Evolutionary conservation across 202 grass and related monocot species (phyloP).

Genomic region (Dendrocalamus latiflorus): DNA sequence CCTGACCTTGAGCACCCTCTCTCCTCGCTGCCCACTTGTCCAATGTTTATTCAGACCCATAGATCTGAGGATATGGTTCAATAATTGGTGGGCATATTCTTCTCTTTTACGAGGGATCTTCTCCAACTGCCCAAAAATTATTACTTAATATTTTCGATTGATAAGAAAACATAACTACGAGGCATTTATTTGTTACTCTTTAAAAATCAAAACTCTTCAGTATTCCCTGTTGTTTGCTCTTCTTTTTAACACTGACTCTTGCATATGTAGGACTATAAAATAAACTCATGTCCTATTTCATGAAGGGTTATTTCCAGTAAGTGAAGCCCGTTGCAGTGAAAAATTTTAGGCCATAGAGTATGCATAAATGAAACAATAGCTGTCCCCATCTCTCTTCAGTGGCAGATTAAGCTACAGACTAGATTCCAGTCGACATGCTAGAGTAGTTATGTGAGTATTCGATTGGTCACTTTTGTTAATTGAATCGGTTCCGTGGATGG

Average conservation of each 20-base stretch:
- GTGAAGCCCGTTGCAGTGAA: background rate
- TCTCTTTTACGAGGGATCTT: background rate
- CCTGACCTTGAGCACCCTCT: background rate
- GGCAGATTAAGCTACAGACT: background rate
- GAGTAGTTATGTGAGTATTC: background rate
- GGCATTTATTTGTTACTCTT: background rate
- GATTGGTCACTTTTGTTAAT: background rate
- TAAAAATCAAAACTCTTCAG: background rate
- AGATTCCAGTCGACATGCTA: background rate
- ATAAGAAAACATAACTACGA: background rate
- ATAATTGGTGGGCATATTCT: constrained; percentile 41
- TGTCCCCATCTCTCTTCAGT: background rate
- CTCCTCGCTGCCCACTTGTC: background rate
- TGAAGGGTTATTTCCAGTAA: background rate
- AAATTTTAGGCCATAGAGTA: background rate
- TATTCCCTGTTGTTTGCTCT: background rate
- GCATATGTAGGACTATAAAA: background rate
- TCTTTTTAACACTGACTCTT: background rate
- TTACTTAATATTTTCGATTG: background rate
- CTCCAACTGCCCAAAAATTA: background rate
- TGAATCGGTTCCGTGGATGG: background rate
- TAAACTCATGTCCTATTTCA: background rate
- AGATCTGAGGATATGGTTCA: constrained; percentile 12
- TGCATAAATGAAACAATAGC: background rate
- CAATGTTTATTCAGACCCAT: constrained; percentile 14